Conservation (phyloP, 352 stramenopile species). For the Peronospora belbahrii region DNA sequence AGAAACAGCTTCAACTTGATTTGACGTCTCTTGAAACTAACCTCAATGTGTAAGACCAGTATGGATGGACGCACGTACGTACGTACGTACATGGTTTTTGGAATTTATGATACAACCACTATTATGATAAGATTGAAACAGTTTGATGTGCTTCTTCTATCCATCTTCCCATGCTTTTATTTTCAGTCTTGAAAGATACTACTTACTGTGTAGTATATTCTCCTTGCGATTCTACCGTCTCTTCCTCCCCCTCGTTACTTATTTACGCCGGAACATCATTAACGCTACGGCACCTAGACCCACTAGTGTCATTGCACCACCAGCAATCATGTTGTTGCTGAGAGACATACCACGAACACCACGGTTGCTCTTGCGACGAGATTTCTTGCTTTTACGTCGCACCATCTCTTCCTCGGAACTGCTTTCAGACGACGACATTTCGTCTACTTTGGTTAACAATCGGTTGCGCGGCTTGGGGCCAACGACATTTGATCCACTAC, state of each 20-base stretch:
- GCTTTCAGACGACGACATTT: conserved; percentile 51
- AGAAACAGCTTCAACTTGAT: conserved; percentile 21
- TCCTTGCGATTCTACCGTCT: neutral
- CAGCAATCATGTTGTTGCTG: conserved; percentile 28
- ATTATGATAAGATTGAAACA: too few species aligned
- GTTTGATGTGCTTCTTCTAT: neutral
- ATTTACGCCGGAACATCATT: conserved; percentile 62
- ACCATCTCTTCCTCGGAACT: conserved; percentile 39
- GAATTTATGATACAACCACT: too few species aligned
- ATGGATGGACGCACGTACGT: too few species aligned
- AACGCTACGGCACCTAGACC: conserved; percentile 42
- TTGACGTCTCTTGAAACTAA: neutral
- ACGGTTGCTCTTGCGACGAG: conserved; percentile 33
- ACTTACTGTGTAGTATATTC: too few species aligned
- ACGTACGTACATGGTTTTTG: too few species aligned
- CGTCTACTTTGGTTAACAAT: conserved; percentile 76
- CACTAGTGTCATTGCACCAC: conserved; percentile 31
- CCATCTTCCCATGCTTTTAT: neutral
- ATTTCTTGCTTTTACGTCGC: conserved; percentile 40
- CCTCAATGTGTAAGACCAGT: conserved; percentile 10
- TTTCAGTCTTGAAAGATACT: neutral
- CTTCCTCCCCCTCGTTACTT: conserved; percentile 7
- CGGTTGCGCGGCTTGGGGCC: conserved; percentile 29
- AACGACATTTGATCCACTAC: conserved; percentile 13
- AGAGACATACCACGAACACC: conserved; percentile 3